Percentiles rank a stretch among this genome's conserved stretches.
Evolutionary conservation across 225 moss, liverwort and hornwort genomes (phyloP).

Genomic region (Pseudoscleropodium purum): DNA sequence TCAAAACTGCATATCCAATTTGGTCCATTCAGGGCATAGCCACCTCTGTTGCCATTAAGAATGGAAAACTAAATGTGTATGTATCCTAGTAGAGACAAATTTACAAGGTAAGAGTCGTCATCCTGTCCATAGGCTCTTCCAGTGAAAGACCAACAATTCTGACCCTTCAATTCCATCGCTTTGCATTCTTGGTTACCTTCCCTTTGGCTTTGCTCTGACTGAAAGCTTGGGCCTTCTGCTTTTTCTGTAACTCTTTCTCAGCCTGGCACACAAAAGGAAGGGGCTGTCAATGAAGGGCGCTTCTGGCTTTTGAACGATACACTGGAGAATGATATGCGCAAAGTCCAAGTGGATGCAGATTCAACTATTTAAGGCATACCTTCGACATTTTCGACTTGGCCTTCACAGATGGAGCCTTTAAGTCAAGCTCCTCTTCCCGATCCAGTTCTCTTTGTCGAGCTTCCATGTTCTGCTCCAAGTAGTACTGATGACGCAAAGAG

Average conservation of each 20-base stretch:
- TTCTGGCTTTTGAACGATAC: not conserved
- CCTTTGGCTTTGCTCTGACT: constrained; percentile 56
- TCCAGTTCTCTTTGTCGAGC: constrained; percentile 69
- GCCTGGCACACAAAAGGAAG: constrained; percentile 8
- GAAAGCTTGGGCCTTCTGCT: constrained; percentile 75
- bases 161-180: constrained; percentile 66
- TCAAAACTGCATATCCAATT: not conserved
- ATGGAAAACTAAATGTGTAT: constrained; percentile 4
- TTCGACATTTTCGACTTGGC: constrained; percentile 89
- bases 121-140: not conserved
- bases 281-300: not conserved
- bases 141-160: not conserved
- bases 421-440: constrained; percentile 73
- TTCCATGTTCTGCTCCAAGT: constrained; percentile 80
- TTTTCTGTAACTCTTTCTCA: constrained; percentile 73
- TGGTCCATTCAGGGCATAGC: not conserved
- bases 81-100: not conserved
- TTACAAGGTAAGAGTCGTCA: not conserved
- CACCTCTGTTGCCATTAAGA: not conserved
- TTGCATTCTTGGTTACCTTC: constrained; percentile 75
- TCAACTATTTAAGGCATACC: not conserved
- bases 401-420: constrained; percentile 63
- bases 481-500: constrained; percentile 28
- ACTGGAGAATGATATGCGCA: not conserved
- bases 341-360: not conserved